A percentile compares a stretch with the other conserved stretches of the same genome.
Evolutionary conservation across 257 asterid species (phyloP).

Genomic region (Asclepias syriaca): DNA sequence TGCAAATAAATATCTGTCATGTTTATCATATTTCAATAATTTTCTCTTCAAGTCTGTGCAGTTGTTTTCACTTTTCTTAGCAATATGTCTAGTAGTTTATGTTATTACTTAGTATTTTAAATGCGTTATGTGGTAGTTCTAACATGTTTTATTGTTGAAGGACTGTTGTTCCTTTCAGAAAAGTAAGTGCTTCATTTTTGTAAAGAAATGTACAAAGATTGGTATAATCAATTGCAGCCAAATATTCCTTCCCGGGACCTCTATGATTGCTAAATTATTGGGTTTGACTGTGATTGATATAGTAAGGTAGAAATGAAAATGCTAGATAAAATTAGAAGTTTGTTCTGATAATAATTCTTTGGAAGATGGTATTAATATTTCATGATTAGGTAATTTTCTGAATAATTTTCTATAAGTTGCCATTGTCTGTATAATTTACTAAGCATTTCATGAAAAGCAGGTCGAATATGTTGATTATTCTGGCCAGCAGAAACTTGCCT

Average conservation of each 20-base stretch:
- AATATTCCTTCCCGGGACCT: neutral
- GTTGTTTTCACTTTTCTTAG: neutral
- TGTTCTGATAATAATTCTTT: neutral
- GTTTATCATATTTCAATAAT: neutral
- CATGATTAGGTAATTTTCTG: neutral
- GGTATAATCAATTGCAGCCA: neutral
- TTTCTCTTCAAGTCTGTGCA: neutral
- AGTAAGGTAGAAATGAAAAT: neutral
- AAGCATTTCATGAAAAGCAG: constrained; percentile 29
- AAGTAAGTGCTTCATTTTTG: neutral
- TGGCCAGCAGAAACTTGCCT: constrained; percentile 73
- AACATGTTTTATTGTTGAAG: neutral
- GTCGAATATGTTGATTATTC: constrained; percentile 82
- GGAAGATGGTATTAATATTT: neutral
- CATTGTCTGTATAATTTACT: neutral
- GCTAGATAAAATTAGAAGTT: neutral
- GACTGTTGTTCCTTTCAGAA: neutral
- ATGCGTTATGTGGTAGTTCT: neutral
- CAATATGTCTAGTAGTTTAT: neutral
- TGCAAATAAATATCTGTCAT: constrained; percentile 22
- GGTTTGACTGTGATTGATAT: neutral
- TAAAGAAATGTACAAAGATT: neutral
- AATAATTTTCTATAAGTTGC: neutral
- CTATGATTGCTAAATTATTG: neutral
- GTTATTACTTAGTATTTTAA: neutral